These are phyloP conservation scores for Punica granatum DNA, from an alignment of 345 rosid species.

Conservation along the genomic window DNA sequence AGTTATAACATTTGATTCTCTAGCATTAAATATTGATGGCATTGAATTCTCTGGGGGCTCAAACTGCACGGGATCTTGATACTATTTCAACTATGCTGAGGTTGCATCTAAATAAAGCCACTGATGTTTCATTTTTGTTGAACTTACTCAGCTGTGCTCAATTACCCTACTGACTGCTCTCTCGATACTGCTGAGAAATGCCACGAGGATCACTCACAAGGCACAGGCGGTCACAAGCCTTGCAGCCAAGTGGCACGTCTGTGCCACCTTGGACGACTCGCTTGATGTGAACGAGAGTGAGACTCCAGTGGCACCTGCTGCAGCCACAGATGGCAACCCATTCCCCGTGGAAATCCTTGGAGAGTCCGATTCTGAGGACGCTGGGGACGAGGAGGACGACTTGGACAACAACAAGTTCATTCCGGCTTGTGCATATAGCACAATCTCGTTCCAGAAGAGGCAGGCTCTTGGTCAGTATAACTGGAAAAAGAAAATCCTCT, in stretches of 20 bases:
- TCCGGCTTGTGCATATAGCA: too few species aligned
- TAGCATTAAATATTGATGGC: too few species aligned
- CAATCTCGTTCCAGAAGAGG: conserved; percentile 83
- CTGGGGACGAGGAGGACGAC: too few species aligned
- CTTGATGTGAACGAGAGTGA: conserved; percentile 58
- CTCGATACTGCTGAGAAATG: conserved; percentile 63
- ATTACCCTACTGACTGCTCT: conserved; percentile 60
- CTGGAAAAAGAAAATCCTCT: background rate
- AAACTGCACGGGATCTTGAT: too few species aligned
- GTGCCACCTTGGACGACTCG: conserved; percentile 72
- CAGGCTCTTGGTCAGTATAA: conserved; percentile 69
- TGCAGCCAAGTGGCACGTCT: conserved; percentile 90
- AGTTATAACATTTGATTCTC: too few species aligned
- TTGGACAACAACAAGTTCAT: too few species aligned
- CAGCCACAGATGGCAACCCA: conserved; percentile 57
- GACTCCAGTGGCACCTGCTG: conserved; percentile 41
- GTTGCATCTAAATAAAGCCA: background rate
- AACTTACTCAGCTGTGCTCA: conserved; percentile 57
- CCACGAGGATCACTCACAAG: conserved; percentile 91
- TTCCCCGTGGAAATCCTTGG: conserved; percentile 57
- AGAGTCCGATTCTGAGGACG: too few species aligned
- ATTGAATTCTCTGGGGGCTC: too few species aligned
- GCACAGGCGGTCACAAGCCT: conserved; percentile 81
- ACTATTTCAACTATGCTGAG: background rate
- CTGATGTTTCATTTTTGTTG: background rate